Evolutionary conservation across 495 filamentous ascomycete species (phyloP).

Genomic region (Halenospora varia): DNA sequence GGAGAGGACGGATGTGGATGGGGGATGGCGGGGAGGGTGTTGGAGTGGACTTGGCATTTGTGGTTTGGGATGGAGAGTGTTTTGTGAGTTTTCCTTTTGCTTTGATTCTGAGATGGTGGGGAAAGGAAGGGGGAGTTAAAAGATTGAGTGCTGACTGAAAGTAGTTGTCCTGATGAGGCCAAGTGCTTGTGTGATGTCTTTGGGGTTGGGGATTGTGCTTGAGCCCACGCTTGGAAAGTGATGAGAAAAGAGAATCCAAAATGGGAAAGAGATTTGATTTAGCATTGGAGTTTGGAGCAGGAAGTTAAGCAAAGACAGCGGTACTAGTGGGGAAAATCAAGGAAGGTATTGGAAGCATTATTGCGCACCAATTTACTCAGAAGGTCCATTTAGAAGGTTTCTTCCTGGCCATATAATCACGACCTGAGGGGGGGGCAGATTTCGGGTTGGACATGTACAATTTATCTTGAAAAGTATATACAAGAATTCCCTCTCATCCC

Average conservation of each 20-base stretch:
- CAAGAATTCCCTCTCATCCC: background rate
- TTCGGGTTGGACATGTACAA: no score
- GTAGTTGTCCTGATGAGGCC: slow-evolving; percentile 48
- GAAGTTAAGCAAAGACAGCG: no score
- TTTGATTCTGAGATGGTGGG: background rate
- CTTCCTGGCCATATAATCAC: no score
- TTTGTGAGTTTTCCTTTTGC: slow-evolving; percentile 12
- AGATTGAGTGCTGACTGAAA: slow-evolving; percentile 4
- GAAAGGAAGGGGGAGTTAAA: background rate
- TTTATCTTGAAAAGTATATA: background rate
- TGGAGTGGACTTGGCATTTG: slow-evolving; percentile 75
- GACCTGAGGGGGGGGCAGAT: no score
- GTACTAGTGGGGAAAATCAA: no score
- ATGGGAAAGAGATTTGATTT: background rate
- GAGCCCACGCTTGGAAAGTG: no score
- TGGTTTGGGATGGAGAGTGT: slow-evolving; percentile 50
- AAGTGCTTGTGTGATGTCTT: slow-evolving; percentile 65
- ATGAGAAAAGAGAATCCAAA: no score
- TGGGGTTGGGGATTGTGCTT: slow-evolving; percentile 29
- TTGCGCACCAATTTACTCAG: no score
- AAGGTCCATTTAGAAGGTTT: no score
- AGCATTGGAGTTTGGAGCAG: background rate
- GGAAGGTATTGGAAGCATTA: no score
- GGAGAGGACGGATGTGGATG: slow-evolving; percentile 13
- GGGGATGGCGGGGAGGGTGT: slow-evolving; percentile 58